Conservation (phyloP, 2,329 filamentous ascomycete genomes). For the Fusarium papillatum region DNA sequence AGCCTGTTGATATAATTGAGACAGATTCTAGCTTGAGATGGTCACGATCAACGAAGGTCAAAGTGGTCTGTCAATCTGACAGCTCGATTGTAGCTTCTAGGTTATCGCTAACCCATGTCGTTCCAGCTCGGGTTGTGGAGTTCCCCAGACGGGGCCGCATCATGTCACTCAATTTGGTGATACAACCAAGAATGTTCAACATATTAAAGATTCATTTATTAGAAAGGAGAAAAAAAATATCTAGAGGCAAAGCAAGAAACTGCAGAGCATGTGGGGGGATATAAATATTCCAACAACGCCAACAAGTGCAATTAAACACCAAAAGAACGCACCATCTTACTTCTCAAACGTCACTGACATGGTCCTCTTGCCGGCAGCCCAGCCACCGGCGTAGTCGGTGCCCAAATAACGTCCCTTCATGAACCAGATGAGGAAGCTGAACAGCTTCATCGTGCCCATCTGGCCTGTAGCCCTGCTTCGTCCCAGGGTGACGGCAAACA, state of each 20-base stretch:
- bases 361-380: slow-evolving; percentile 52
- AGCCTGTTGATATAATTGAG: background rate
- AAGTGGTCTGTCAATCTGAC: background rate
- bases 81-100: background rate
- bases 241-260: background rate
- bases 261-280: slow-evolving; percentile 5
- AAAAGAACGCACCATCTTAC: slow-evolving; percentile 18
- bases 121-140: background rate
- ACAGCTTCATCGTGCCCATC: slow-evolving; percentile 52
- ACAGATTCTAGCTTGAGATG: no score
- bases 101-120: background rate
- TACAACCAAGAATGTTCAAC: background rate
- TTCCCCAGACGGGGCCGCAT: background rate
- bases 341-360: slow-evolving; percentile 49
- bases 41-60: no score
- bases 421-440: slow-evolving; percentile 54
- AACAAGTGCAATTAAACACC: background rate
- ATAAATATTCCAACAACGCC: background rate
- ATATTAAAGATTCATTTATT: background rate
- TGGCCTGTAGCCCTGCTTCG: slow-evolving; percentile 55
- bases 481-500: slow-evolving; percentile 56
- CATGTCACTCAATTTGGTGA: background rate
- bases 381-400: slow-evolving; percentile 46
- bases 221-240: background rate
- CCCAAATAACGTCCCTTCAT: slow-evolving; percentile 55